Evolutionary conservation across 345 rosid species (phyloP), one percentile per base, ranked within the genome.

Genomic region (Aquilaria sinensis): DNA sequence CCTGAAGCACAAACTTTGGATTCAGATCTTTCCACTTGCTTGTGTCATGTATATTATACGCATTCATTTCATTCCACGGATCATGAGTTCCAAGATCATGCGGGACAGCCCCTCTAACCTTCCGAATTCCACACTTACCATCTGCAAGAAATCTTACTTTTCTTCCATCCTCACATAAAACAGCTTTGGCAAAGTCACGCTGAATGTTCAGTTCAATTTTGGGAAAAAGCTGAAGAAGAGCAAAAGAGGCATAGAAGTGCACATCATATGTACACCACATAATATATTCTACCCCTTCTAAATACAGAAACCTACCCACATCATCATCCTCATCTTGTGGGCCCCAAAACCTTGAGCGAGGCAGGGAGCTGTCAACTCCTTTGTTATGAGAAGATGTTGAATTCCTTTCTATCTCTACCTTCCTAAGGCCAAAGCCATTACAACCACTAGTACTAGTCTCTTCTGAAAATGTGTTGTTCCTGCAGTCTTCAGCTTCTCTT

Each of bases 251-350:
- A 67, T 90, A 87, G 77, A 90, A 90, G 73, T 90, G 97, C 12
- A 90, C 97, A 72, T 90, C 97, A 64, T 90, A 90, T 11, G 97
- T 90, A 75, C 88, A 82, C 97, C 97, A 90, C 97, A 90, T 90
- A 53, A 87, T 74, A 73, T 90, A 90, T 71, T 90, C 97, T 30
- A 87, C 84, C 61, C 97, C 97, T 90, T 90, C 97, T 77, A 90
- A 78, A 75, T 90, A 90, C 55, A 90, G 70, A 77, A 90, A 90
- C 74, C 90, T 72, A 31, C 97, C 97, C 76, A 85, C 95, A 71
- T 90, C 92, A 46, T 85, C 81, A 13, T 31, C 76, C 31, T 82
- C 76, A 50, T 66, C 72, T 59, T 73, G 71, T 33, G 72, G 64
- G 65, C 78, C 68, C 1, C 63, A 56, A 51, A 66, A 68, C 43